A percentile compares a stretch with the other conserved stretches of the same genome.
Evolutionary conservation across 176 grass and related monocot species (phyloP).

Genomic region (Aegilops umbellulata): DNA sequence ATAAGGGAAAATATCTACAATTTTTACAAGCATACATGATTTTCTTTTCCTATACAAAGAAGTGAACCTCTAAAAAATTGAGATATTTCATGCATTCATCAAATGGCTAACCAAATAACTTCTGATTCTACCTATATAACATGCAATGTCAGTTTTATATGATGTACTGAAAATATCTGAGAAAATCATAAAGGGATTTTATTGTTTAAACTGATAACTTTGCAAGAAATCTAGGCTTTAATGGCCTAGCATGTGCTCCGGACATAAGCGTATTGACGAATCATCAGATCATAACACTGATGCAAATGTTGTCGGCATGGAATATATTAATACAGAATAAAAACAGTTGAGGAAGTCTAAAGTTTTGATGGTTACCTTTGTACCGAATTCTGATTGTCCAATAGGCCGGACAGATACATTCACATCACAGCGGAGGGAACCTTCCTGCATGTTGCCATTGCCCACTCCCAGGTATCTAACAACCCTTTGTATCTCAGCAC

Average conservation of each 20-base stretch:
- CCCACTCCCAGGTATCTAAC: conserved; percentile 88
- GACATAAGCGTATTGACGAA: conserved; percentile 3
- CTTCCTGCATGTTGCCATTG: conserved; percentile 99
- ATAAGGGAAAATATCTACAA: background rate
- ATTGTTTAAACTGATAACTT: background rate
- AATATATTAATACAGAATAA: background rate
- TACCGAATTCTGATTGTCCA: conserved; percentile 82
- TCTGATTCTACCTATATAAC: background rate
- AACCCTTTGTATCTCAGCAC: conserved; percentile 75
- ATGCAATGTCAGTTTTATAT: background rate
- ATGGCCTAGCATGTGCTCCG: background rate
- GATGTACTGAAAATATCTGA: background rate
- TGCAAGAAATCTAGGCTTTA: background rate
- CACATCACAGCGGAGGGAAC: conserved; percentile 87
- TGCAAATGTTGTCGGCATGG: background rate
- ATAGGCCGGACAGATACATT: conserved; percentile 37
- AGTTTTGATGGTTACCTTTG: conserved; percentile 57
- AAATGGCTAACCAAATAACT: background rate
- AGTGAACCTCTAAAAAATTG: background rate
- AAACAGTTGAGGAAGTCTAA: background rate
- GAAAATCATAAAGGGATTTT: background rate
- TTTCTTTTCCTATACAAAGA: background rate
- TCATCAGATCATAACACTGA: conserved; percentile 1
- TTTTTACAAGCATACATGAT: background rate
- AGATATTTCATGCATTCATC: background rate